A percentile compares a stretch with the other conserved stretches of the same genome.
Evolutionary conservation across 169 alveolate species (phyloP).

Genomic region (Besnoitia besnoiti): DNA sequence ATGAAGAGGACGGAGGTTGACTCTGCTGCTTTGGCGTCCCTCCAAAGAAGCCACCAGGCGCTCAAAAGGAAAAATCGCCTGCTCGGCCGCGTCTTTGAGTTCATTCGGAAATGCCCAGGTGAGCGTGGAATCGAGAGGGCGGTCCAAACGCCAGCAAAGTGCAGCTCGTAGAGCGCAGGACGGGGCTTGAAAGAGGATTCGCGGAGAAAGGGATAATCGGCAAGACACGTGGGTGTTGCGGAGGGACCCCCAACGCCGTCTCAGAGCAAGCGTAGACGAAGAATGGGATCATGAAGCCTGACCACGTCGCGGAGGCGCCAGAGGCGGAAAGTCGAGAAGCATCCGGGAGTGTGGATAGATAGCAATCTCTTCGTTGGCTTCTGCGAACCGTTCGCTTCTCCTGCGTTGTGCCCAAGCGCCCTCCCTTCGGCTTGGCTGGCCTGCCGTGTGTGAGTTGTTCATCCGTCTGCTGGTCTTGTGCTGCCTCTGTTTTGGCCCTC

Average conservation of each 20-base stretch:
- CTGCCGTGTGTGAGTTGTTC: neutral
- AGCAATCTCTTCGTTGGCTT: neutral
- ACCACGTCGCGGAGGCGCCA: too few species aligned
- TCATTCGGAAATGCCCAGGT: conserved; percentile 39
- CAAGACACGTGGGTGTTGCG: too few species aligned
- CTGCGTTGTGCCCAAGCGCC: neutral
- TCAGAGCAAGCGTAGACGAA: too few species aligned
- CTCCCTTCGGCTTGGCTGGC: neutral
- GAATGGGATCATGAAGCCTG: too few species aligned
- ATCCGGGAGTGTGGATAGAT: too few species aligned
- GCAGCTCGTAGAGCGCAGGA: too few species aligned
- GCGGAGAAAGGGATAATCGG: too few species aligned
- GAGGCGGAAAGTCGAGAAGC: too few species aligned
- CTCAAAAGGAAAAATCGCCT: conserved; percentile 26
- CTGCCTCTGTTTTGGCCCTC: neutral
- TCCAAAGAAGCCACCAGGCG: conserved; percentile 41
- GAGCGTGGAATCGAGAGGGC: neutral
- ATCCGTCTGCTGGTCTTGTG: neutral
- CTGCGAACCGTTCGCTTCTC: neutral
- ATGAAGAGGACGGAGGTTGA: conserved; percentile 46
- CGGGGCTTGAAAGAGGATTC: too few species aligned
- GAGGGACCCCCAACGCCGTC: too few species aligned
- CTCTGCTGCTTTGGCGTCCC: conserved; percentile 5
- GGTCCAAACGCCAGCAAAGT: too few species aligned
- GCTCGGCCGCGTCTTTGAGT: neutral